Base-by-base conservation (phyloP, 768 basidiomycete species). In the Hericium coralloides region DNA sequence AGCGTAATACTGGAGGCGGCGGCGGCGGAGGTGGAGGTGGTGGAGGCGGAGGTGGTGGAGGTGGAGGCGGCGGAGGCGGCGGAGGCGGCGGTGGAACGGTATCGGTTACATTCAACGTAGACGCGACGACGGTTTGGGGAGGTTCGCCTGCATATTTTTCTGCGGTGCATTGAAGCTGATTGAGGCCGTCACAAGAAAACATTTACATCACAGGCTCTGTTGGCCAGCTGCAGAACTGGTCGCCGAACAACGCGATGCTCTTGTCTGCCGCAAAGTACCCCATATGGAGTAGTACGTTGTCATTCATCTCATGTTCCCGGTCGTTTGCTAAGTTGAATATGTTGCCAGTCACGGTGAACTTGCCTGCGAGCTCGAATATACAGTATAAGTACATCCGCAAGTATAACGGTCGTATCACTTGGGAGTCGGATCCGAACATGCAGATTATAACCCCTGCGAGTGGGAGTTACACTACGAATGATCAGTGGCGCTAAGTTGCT, bases 321-420 rank as follows among this genome's bases (percentile, higher is more conserved):
- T 10, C 5, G 4, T n/a, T 9, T 2, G 9, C 15, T 45, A 17
- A 45, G 2, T 8, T 9, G 43, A n/a, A n/a, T 45, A 4, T 3
- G 15, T 8, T 10, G 38, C 37, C 64, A 85, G 85, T 82, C 53
- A 84, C 82, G 6, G 74, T 87, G 12, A 72, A 71, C 22, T 65
- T 88, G 18, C 83, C 84, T 0, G 80, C 80, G 17, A 78, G 67
- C 61, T 76, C 80, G 1, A 61, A 61, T 49, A 73, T 89, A 57
- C 71, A 86, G 67, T 90, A 87, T 76, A 89, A 89, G 68, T 90
- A 84, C 66, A 79, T 87, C 63, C 74, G 80, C 55, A 85, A 70
- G 59, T 58, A 76, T 64, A 81, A 80, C 53, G 82, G 78, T 3
- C 63, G 64, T 8, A 72, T 84, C 18, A 84, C 79, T 12, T 90